Percentiles rank a stretch among this genome's conserved stretches.
phyloP scores from a whole-genome alignment of 805 yeast species.

The Metschnikowia bowlesiae region DNA sequence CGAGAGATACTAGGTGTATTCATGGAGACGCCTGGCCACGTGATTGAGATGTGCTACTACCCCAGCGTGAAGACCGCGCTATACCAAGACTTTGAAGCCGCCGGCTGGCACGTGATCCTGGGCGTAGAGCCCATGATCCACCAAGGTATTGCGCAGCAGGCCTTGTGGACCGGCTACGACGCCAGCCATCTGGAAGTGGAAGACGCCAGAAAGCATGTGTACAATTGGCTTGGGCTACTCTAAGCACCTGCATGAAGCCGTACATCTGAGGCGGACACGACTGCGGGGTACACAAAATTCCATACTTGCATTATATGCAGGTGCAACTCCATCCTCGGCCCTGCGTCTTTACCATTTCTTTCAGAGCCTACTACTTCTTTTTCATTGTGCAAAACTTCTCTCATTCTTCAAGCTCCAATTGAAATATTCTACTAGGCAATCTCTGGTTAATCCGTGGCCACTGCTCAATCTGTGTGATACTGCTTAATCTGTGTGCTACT shows the following conservation, averaged over 20 bases:
- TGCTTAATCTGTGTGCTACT: no score
- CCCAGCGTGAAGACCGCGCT: conserved; percentile 25
- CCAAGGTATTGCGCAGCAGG: conserved; percentile 30
- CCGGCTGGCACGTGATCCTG: conserved; percentile 26
- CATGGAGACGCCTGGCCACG: conserved; percentile 22
- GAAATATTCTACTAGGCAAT: no score
- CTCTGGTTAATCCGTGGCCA: no score
- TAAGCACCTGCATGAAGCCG: no score
- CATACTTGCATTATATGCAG: neutral
- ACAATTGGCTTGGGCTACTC: conserved; percentile 4
- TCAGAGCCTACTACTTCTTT: neutral
- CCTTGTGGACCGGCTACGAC: conserved; percentile 27
- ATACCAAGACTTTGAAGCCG: conserved; percentile 20
- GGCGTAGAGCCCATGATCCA: conserved; percentile 31
- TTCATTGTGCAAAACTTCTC: no score
- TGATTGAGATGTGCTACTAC: conserved; percentile 34
- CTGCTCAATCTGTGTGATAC: no score
- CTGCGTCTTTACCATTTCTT: neutral
- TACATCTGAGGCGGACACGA: no score
- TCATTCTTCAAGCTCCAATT: no score
- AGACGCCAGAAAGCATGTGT: conserved; percentile 19
- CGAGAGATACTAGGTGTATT: conserved; percentile 24
- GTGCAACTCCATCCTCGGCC: neutral
- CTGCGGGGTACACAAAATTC: no score
- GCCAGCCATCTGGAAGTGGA: conserved; percentile 23